These are phyloP conservation scores for Aristolochia californica DNA, from an alignment of 164 flowering plant genomes.

Conservation along the genomic window DNA sequence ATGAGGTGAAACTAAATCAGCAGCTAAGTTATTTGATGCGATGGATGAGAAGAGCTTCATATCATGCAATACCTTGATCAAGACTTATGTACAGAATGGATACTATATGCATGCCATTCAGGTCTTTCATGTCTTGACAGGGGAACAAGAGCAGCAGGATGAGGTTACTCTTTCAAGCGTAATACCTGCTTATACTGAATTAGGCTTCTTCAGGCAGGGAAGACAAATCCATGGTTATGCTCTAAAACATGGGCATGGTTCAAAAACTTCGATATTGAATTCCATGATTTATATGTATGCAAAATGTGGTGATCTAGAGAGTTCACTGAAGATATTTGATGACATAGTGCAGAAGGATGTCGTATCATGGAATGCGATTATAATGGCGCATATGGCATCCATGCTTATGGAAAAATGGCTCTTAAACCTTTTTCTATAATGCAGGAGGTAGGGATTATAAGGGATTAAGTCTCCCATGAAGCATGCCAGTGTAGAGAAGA, in stretches of 20 bases:
- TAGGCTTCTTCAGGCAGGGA: constrained; percentile 32
- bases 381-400: constrained; percentile 63
- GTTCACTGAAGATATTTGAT: constrained; percentile 37
- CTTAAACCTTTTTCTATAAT: constrained; percentile 33
- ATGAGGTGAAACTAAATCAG: constrained; percentile 24
- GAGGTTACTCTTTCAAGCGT: constrained; percentile 41
- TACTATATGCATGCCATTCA: constrained; percentile 11
- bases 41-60: constrained; percentile 24
- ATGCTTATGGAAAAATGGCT: constrained; percentile 41
- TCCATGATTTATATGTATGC: constrained; percentile 54
- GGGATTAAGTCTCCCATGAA: constrained; percentile 34
- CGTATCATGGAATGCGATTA: constrained; percentile 61
- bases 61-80: constrained; percentile 23
- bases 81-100: constrained; percentile 20
- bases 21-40: constrained; percentile 26
- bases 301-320: constrained; percentile 44
- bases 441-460: constrained; percentile 26
- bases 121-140: constrained; percentile 16
- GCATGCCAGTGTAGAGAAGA: constrained; percentile 29
- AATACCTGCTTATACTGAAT: constrained; percentile 48
- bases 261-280: constrained; percentile 35
- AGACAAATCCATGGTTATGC: constrained; percentile 44
- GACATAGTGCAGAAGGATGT: constrained; percentile 32
- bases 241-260: constrained; percentile 19
- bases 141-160: constrained; percentile 30